Percentiles rank a stretch among this genome's conserved stretches.
Conservation (phyloP, 2,329 filamentous ascomycete species). For the Lachnellula hyalina region DNA sequence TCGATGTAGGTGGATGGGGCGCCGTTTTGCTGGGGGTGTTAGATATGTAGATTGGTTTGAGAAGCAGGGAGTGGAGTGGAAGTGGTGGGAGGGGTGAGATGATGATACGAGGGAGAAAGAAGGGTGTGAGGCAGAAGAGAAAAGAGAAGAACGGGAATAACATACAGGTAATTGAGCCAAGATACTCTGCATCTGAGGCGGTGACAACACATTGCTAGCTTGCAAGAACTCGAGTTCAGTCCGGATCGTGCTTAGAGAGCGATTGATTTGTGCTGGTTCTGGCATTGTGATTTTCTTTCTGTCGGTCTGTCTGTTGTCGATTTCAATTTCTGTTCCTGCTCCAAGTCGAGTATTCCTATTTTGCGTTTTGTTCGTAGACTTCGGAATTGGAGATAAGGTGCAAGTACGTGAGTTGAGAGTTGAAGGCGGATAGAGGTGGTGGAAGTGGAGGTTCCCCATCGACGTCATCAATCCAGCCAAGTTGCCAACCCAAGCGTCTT, state of each 20-base stretch:
- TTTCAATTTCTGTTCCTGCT: too few species aligned
- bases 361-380: too few species aligned
- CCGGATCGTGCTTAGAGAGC: conserved; percentile 23
- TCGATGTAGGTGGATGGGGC: conserved; percentile 25
- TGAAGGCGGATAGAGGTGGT: too few species aligned
- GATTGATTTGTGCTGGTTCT: conserved; percentile 25
- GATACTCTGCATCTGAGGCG: conserved; percentile 30
- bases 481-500: too few species aligned
- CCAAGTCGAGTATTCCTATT: too few species aligned
- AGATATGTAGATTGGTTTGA: neutral
- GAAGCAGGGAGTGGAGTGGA: neutral
- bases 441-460: too few species aligned
- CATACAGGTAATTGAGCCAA: conserved; percentile 31
- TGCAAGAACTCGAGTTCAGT: conserved; percentile 29
- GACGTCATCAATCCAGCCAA: too few species aligned
- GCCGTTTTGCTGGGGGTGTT: conserved; percentile 21
- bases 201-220: conserved; percentile 26
- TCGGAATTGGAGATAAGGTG: too few species aligned
- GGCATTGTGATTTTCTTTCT: conserved; percentile 17
- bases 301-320: too few species aligned
- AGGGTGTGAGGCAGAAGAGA: too few species aligned
- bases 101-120: neutral
- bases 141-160: too few species aligned
- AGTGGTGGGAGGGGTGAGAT: neutral
- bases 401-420: too few species aligned